phyloP scores from a whole-genome alignment of 2,329 filamentous ascomycete genomes.

The Dactylellina cionopaga region DNA sequence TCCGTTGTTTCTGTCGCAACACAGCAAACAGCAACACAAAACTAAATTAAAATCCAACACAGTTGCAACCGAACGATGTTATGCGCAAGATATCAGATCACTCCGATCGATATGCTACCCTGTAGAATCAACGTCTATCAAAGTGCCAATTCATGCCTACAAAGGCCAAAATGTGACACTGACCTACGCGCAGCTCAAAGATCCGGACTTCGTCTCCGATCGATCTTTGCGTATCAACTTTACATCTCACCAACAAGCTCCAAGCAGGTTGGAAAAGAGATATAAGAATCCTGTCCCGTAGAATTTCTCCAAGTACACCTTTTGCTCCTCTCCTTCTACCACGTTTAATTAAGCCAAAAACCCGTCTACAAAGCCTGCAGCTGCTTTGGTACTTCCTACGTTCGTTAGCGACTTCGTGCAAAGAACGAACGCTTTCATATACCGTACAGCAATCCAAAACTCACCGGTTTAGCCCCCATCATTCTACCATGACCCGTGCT shows the following conservation, averaged over 20 bases:
- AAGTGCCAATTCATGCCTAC: too few species aligned
- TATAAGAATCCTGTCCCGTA: slow-evolving; percentile 27
- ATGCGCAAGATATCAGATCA: too few species aligned
- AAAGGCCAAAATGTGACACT: too few species aligned
- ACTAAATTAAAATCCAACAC: not conserved
- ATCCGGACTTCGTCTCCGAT: not conserved
- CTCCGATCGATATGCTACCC: too few species aligned
- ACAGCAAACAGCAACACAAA: too few species aligned
- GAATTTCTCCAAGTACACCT: not conserved
- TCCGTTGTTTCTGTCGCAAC: too few species aligned
- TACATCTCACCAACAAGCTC: not conserved
- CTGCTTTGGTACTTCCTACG: not conserved
- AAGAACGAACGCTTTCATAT: too few species aligned
- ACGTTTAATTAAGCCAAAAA: slow-evolving; percentile 1
- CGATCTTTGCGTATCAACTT: not conserved
- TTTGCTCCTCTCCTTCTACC: not conserved
- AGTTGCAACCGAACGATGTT: not conserved
- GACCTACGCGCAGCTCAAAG: too few species aligned
- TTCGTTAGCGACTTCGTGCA: not conserved
- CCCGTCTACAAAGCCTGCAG: not conserved
- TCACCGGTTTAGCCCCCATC: not conserved
- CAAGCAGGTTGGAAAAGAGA: not conserved
- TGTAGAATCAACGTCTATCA: too few species aligned
- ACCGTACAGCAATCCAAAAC: too few species aligned
- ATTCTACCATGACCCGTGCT: slow-evolving; percentile 13